These are phyloP conservation scores for Aleurites moluccanus DNA, from an alignment of 441 rosid species.

Conservation along the genomic window DNA sequence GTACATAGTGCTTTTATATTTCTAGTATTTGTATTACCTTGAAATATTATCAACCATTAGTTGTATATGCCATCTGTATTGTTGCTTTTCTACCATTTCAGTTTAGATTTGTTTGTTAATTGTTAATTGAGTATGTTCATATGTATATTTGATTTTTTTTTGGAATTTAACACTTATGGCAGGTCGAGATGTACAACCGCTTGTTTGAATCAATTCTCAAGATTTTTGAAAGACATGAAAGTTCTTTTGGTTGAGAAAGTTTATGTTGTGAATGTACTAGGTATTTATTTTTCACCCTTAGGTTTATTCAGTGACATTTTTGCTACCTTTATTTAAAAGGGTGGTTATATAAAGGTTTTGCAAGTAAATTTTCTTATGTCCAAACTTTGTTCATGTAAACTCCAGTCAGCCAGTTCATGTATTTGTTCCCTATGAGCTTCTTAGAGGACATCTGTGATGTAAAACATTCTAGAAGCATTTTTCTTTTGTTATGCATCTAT, in stretches of 20 bases:
- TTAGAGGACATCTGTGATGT: conserved; percentile 5
- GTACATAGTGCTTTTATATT: conserved; percentile 2
- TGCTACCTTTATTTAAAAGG: not conserved
- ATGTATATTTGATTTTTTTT: not conserved
- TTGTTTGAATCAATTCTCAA: conserved; percentile 45
- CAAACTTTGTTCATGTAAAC: not conserved
- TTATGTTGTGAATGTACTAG: conserved; percentile 78
- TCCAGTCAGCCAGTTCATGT: not conserved
- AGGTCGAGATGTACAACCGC: conserved; percentile 38
- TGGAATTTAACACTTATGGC: conserved; percentile 18
- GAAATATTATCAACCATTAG: not conserved
- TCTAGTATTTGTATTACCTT: not conserved
- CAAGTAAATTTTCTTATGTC: not conserved
- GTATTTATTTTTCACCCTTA: conserved; percentile 39
- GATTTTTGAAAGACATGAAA: conserved; percentile 64
- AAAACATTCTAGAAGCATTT: not conserved
- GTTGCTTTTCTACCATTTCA: not conserved
- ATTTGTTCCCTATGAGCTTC: not conserved
- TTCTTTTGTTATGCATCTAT: not conserved
- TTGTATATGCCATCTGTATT: not conserved
- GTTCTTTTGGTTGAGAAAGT: conserved; percentile 66
- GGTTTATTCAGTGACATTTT: not conserved
- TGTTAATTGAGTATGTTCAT: not conserved
- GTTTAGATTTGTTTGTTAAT: not conserved
- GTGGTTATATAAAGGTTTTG: not conserved